These are phyloP conservation scores for Cydonia oblonga DNA, from an alignment of 331 rosid species.

Conservation along the genomic window DNA sequence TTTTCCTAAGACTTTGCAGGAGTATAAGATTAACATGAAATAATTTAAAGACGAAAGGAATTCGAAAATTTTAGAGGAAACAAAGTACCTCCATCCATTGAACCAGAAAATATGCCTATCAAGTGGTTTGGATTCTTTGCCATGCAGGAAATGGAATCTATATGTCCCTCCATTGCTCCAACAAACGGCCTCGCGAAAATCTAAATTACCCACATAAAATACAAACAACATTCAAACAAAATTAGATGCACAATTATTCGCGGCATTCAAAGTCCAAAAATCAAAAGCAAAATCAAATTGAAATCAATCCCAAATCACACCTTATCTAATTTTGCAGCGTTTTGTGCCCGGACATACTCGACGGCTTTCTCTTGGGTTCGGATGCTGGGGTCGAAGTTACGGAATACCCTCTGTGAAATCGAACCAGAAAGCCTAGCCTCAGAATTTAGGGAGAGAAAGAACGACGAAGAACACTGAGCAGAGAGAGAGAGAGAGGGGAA, in stretches of 20 bases:
- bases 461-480: neutral
- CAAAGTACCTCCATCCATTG: conserved; percentile 91
- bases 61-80: neutral
- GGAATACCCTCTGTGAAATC: conserved; percentile 58
- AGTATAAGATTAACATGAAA: too few species aligned
- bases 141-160: conserved; percentile 73
- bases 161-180: conserved; percentile 94
- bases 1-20: too few species aligned
- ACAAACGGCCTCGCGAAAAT: conserved; percentile 88
- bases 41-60: neutral
- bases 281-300: neutral
- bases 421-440: neutral
- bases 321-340: conserved; percentile 83
- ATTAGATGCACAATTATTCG: neutral
- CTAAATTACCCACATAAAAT: conserved; percentile 17
- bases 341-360: conserved; percentile 79
- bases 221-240: neutral
- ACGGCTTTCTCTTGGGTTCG: conserved; percentile 83
- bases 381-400: conserved; percentile 67
- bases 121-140: conserved; percentile 70
- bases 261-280: neutral
- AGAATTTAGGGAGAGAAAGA: neutral
- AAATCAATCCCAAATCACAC: conserved; percentile 14
- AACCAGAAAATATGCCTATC: conserved; percentile 75
- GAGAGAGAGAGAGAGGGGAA: neutral